phyloP scores from a whole-genome alignment of 352 stramenopile species.

The Detonula confervacea region DNA sequence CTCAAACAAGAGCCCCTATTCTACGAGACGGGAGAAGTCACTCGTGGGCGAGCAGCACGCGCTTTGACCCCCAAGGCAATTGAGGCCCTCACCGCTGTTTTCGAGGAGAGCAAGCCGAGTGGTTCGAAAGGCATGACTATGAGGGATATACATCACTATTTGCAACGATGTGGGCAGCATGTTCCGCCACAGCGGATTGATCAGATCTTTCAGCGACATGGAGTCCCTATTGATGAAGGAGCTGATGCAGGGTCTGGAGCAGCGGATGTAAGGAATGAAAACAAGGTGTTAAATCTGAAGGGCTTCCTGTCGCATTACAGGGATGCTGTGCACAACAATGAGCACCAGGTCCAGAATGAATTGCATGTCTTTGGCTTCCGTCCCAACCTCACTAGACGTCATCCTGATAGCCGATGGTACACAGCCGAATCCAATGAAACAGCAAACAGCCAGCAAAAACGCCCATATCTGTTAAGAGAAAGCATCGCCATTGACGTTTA shows the following conservation, averaged over 20 bases:
- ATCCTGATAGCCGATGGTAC: conserved; percentile 52
- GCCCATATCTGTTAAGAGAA: conserved; percentile 52
- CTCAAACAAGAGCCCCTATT: conserved; percentile 63
- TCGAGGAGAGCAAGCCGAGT: conserved; percentile 75
- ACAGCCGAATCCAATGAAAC: too few relatives aligned
- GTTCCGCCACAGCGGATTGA: conserved; percentile 77
- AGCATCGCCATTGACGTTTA: conserved; percentile 77
- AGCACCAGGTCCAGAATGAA: conserved; percentile 69
- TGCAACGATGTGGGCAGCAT: conserved; percentile 67
- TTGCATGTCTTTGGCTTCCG: conserved; percentile 83
- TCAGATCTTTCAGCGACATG: conserved; percentile 81
- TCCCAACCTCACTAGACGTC: conserved; percentile 74
- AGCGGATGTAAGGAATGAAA: conserved; percentile 49
- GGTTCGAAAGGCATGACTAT: conserved; percentile 70
- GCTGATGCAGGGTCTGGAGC: too few relatives aligned
- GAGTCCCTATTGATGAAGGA: too few relatives aligned
- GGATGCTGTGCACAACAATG: conserved; percentile 73
- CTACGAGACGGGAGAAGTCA: conserved; percentile 66
- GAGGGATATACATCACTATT: conserved; percentile 76
- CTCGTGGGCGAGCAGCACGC: conserved; percentile 52
- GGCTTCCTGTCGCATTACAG: conserved; percentile 86
- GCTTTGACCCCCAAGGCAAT: conserved; percentile 61
- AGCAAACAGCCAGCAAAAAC: conserved; percentile 36
- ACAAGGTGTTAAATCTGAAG: conserved; percentile 67
- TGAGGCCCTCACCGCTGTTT: conserved; percentile 68